A percentile compares a stretch with the other conserved stretches of the same genome.
Conservation (phyloP, 2,329 filamentous ascomycete species). For the Mollisia scopiformis region DNA sequence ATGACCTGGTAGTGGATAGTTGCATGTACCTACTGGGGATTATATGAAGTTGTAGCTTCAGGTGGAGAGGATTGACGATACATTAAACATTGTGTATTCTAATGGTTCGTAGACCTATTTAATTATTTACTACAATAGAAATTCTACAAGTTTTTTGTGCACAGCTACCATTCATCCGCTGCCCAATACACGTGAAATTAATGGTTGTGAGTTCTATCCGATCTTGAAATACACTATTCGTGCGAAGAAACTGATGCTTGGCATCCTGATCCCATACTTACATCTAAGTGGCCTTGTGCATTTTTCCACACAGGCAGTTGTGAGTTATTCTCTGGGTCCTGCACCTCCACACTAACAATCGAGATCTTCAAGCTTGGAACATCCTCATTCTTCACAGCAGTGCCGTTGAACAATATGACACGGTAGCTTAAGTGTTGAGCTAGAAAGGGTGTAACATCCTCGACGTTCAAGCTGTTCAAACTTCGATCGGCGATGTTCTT, state of each 20-base stretch:
- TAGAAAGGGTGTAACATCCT: slow-evolving; percentile 31
- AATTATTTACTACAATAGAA: background rate
- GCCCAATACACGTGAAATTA: too few species aligned
- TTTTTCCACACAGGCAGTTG: slow-evolving; percentile 24
- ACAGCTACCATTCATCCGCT: too few species aligned
- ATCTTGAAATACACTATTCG: too few species aligned
- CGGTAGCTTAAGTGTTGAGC: slow-evolving; percentile 30
- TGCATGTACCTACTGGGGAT: too few species aligned
- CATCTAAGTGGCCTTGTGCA: slow-evolving; percentile 18
- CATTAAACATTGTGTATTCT: too few species aligned
- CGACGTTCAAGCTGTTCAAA: slow-evolving; percentile 34
- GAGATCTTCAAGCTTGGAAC: slow-evolving; percentile 31
- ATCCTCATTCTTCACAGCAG: slow-evolving; percentile 17
- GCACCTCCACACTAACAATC: slow-evolving; percentile 28
- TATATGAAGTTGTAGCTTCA: too few species aligned
- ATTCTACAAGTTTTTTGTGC: too few species aligned
- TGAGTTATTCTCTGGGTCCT: slow-evolving; percentile 9
- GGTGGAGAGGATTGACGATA: too few species aligned
- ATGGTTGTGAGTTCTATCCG: too few species aligned
- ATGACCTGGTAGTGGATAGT: too few species aligned
- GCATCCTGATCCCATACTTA: slow-evolving; percentile 5
- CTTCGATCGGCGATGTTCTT: slow-evolving; percentile 32
- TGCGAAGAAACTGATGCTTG: too few species aligned
- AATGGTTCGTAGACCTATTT: background rate
- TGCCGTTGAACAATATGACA: slow-evolving; percentile 27